phyloP scores from a whole-genome alignment of 768 basidiomycete genomes.

The Tremella mesenterica region DNA sequence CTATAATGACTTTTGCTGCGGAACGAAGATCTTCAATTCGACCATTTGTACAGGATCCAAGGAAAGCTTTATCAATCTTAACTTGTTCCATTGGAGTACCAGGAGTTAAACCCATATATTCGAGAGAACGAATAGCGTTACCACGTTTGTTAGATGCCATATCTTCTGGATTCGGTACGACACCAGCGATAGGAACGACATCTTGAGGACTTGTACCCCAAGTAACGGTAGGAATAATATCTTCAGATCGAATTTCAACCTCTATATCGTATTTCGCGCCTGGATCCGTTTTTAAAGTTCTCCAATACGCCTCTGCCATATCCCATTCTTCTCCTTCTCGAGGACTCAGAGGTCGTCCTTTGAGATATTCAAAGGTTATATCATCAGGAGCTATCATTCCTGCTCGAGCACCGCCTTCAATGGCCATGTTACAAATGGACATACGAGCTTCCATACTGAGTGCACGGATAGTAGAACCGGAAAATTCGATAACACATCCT shows the following conservation, averaged over 20 bases:
- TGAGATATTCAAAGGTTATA: slow-evolving; percentile 73
- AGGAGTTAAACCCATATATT: slow-evolving; percentile 77
- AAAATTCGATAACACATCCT: slow-evolving; percentile 83
- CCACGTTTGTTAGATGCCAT: slow-evolving; percentile 61
- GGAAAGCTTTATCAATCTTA: slow-evolving; percentile 78
- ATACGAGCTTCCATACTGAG: slow-evolving; percentile 83
- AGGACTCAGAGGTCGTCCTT: slow-evolving; percentile 69
- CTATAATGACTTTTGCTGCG: slow-evolving; percentile 66
- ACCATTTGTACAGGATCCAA: slow-evolving; percentile 90
- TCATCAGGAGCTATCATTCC: slow-evolving; percentile 90
- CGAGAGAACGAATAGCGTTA: slow-evolving; percentile 64
- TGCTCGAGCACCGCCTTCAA: slow-evolving; percentile 84
- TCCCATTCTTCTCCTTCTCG: slow-evolving; percentile 75
- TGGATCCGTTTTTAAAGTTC: slow-evolving; percentile 65
- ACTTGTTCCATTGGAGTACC: slow-evolving; percentile 73
- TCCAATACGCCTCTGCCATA: slow-evolving; percentile 74
- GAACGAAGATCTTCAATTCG: slow-evolving; percentile 87
- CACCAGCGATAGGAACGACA: slow-evolving; percentile 69
- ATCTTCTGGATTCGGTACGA: slow-evolving; percentile 64
- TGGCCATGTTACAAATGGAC: slow-evolving; percentile 79
- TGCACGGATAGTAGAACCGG: slow-evolving; percentile 74
- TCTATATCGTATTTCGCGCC: slow-evolving; percentile 78
- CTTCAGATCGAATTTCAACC: slow-evolving; percentile 67
- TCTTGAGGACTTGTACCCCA: slow-evolving; percentile 93
- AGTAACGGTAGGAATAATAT: slow-evolving; percentile 81